Evolutionary conservation across 306 rosid species (phyloP).

Genomic region (Comarum palustre): DNA sequence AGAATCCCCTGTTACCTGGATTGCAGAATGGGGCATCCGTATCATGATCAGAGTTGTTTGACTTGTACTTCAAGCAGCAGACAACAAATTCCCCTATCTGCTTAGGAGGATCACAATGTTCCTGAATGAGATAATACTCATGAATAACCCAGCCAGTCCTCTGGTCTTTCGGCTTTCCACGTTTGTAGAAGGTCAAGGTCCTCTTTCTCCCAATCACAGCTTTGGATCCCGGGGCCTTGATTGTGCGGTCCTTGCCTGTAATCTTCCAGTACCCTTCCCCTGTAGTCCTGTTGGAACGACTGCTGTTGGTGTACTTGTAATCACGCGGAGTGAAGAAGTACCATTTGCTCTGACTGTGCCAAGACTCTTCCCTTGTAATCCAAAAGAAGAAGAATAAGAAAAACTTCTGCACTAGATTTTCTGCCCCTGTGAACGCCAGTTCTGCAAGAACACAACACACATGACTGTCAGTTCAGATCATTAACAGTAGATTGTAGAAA

Average conservation of each 20-base stretch:
- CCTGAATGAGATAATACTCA: not conserved
- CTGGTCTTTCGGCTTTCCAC: not conserved
- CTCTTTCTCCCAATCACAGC: not conserved
- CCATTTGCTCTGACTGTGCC: not conserved
- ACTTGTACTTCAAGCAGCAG: conserved; percentile 37
- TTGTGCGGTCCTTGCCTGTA: not conserved
- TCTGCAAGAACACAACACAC: not conserved
- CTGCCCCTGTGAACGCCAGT: not conserved
- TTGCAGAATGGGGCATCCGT: not conserved
- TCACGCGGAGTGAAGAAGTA: not conserved
- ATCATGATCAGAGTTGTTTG: conserved; percentile 6
- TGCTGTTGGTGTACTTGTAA: not conserved
- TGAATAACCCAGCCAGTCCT: not conserved
- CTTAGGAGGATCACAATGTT: not conserved
- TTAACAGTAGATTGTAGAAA: not conserved
- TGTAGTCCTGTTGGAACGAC: not conserved
- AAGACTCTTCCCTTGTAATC: not conserved
- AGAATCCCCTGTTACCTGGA: not conserved
- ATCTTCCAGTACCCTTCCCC: not conserved
- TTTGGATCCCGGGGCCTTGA: not conserved
- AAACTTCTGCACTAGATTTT: not conserved
- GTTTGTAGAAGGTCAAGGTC: not conserved
- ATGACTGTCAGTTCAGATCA: not conserved
- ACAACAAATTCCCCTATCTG: conserved; percentile 17
- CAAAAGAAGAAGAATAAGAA: not conserved